phyloP scores from a whole-genome alignment of 2,329 filamentous ascomycete species.

The Aspergillus pseudotamarii region DNA sequence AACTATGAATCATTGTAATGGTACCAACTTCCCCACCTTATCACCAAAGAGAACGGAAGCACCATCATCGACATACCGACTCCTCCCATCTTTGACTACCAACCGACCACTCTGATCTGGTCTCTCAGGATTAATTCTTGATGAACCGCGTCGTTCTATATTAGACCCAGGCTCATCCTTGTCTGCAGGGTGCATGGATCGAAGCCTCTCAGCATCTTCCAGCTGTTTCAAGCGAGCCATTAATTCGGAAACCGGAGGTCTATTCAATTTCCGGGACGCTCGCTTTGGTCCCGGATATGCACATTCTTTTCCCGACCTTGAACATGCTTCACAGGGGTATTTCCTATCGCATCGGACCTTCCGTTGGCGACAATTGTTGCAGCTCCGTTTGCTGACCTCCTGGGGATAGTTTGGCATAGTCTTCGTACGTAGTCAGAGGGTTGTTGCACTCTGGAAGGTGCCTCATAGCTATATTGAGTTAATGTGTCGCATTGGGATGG shows the following conservation, averaged over 20 bases:
- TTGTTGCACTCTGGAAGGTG: neutral
- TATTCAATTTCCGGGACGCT: conserved; percentile 21
- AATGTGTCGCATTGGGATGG: neutral
- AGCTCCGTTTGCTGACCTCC: conserved; percentile 21
- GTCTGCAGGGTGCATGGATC: neutral
- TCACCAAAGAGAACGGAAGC: conserved; percentile 21
- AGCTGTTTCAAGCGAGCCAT: conserved; percentile 18
- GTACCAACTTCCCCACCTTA: conserved; percentile 11
- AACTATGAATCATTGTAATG: neutral
- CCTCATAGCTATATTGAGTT: neutral
- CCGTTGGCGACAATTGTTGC: conserved; percentile 32
- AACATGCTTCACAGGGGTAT: conserved; percentile 29
- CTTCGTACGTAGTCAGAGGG: neutral
- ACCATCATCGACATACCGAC: conserved; percentile 22
- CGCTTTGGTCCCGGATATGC: conserved; percentile 21
- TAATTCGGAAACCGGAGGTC: conserved; percentile 23
- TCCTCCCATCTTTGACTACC: conserved; percentile 10
- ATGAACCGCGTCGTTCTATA: neutral
- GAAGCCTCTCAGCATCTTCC: conserved; percentile 11
- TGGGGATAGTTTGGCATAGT: neutral
- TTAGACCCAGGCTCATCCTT: neutral
- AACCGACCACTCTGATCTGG: neutral
- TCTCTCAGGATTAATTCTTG: neutral
- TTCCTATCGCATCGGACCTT: conserved; percentile 39
- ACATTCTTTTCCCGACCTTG: conserved; percentile 19